A percentile compares a stretch with the other conserved stretches of the same genome.
Conservation (phyloP, 2,329 filamentous ascomycete species). For the Sclerotiophoma versabilis region DNA sequence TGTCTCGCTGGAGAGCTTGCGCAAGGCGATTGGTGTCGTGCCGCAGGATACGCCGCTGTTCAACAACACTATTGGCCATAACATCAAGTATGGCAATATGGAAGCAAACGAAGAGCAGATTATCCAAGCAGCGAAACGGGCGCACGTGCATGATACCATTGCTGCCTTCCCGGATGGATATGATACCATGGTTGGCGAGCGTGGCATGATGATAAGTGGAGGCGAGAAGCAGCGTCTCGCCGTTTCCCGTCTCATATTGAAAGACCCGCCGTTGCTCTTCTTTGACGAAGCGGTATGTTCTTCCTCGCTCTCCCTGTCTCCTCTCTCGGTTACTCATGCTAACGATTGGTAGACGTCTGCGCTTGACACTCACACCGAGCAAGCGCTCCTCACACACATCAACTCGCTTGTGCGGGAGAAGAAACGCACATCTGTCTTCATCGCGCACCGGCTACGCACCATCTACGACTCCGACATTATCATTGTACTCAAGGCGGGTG, state of each 20-base stretch:
- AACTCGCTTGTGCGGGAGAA: slow-evolving; percentile 92
- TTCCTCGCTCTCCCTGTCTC: not conserved
- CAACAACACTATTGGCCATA: slow-evolving; percentile 95
- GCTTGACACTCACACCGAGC: slow-evolving; percentile 91
- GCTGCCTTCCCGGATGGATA: slow-evolving; percentile 85
- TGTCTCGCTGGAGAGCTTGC: slow-evolving; percentile 81
- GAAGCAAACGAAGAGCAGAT: slow-evolving; percentile 77
- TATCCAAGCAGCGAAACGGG: slow-evolving; percentile 77
- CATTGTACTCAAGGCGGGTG: slow-evolving; percentile 84
- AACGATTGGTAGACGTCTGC: slow-evolving; percentile 70
- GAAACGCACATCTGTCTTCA: slow-evolving; percentile 87
- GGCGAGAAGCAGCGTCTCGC: slow-evolving; percentile 93
- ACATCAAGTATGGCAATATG: slow-evolving; percentile 90
- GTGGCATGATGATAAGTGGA: slow-evolving; percentile 95
- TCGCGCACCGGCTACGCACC: slow-evolving; percentile 89
- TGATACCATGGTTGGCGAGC: slow-evolving; percentile 87
- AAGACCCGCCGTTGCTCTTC: slow-evolving; percentile 88
- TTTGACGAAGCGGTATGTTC: slow-evolving; percentile 82
- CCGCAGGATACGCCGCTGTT: slow-evolving; percentile 97
- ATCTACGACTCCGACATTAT: slow-evolving; percentile 93
- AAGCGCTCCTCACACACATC: slow-evolving; percentile 88
- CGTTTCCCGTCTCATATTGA: slow-evolving; percentile 81
- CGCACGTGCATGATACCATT: slow-evolving; percentile 79
- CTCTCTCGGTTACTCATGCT: not conserved
- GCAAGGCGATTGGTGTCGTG: slow-evolving; percentile 89